Percentiles rank a stretch among this genome's conserved stretches.
These are phyloP conservation scores for Malassezia pachydermatis DNA, from an alignment of 1,284 basidiomycete genomes.

Conservation along the genomic window DNA sequence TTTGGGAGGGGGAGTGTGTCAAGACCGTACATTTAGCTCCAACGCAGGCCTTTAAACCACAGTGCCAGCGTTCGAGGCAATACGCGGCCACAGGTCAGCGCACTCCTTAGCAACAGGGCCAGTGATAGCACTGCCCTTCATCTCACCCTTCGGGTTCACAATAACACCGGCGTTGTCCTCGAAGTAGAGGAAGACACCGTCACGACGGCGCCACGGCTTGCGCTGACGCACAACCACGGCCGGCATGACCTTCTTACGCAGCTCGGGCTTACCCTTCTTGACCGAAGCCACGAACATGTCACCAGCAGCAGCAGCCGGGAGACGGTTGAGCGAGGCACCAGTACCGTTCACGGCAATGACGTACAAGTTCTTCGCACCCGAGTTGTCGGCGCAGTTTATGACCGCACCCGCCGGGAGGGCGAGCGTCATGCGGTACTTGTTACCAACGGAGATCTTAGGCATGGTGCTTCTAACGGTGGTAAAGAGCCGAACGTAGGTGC, in stretches of 20 bases:
- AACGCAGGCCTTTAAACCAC: conserved; percentile 73
- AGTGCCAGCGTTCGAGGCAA: conserved; percentile 87
- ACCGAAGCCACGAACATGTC: conserved; percentile 98
- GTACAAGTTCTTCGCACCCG: conserved; percentile 89
- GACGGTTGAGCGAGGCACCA: conserved; percentile 91
- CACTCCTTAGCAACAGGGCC: conserved; percentile 96
- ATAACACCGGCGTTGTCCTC: conserved; percentile 55
- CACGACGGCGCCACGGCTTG: conserved; percentile 94
- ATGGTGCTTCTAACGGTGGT: conserved; percentile 24
- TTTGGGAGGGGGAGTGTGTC: neutral
- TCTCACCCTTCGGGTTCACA: conserved; percentile 94
- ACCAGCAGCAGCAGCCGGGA: conserved; percentile 94
- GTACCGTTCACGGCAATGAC: conserved; percentile 83
- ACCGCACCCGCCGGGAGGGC: conserved; percentile 92
- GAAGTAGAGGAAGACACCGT: conserved; percentile 99
- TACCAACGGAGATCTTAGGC: conserved; percentile 58
- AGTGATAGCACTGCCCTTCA: conserved; percentile 92
- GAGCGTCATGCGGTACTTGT: conserved; percentile 75
- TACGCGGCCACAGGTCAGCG: conserved; percentile 99
- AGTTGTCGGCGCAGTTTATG: conserved; percentile 99
- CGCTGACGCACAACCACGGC: conserved; percentile 93
- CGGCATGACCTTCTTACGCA: conserved; percentile 99
- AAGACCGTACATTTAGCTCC: no score
- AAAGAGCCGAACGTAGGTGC: neutral
- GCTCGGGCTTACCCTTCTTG: conserved; percentile 99